These are phyloP conservation scores for Lipomyces lipofer DNA, from an alignment of 805 yeast species.

Conservation along the genomic window DNA sequence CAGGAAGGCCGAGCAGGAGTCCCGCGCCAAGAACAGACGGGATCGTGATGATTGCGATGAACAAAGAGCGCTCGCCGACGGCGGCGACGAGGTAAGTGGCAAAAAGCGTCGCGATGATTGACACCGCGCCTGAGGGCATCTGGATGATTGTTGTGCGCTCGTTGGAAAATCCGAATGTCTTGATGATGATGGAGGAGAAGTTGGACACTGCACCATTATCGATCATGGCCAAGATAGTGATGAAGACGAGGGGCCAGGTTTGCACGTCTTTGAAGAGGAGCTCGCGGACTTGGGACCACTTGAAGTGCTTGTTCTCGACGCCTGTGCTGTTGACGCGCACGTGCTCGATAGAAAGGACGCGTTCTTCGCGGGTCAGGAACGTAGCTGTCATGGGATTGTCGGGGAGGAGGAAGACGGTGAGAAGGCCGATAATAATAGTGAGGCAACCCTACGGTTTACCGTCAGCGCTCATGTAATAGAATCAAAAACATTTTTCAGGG, in stretches of 20 bases:
- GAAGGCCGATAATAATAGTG: conserved; percentile 53
- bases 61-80: conserved; percentile 12
- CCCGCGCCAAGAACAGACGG: conserved; percentile 20
- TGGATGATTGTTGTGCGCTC: conserved; percentile 47
- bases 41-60: conserved; percentile 12
- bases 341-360: conserved; percentile 51
- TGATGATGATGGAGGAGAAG: conserved; percentile 49
- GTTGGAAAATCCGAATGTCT: conserved; percentile 49
- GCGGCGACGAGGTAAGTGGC: conserved; percentile 43
- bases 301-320: conserved; percentile 56
- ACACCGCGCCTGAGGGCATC: conserved; percentile 52
- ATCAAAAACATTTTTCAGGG: background rate
- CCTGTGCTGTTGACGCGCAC: conserved; percentile 60
- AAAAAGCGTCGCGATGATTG: conserved; percentile 45
- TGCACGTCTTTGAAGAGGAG: conserved; percentile 50
- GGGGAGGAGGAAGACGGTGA: conserved; percentile 54
- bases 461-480: background rate
- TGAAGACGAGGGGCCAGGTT: conserved; percentile 50
- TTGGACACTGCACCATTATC: conserved; percentile 59
- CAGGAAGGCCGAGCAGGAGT: conserved; percentile 16
- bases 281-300: conserved; percentile 55
- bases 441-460: conserved; percentile 48
- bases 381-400: conserved; percentile 50
- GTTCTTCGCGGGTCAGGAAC: conserved; percentile 47
- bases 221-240: conserved; percentile 46